A percentile compares a stretch with the other conserved stretches of the same genome.
Evolutionary conservation across 495 filamentous ascomycete genomes (phyloP).

Genomic region (Astrothelium macrocarpum): DNA sequence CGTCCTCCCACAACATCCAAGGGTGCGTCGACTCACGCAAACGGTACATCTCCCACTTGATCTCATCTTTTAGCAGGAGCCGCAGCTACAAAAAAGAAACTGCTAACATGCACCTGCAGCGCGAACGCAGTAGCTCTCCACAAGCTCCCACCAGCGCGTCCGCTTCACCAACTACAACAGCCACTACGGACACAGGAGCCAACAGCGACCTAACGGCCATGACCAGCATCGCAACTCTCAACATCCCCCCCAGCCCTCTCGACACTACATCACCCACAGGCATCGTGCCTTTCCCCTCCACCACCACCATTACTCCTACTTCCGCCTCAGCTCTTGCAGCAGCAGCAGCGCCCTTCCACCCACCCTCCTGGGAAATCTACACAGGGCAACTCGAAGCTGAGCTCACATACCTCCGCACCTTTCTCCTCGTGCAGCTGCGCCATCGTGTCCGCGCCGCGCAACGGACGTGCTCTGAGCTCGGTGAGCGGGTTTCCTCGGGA

Average conservation of each 20-base stretch:
- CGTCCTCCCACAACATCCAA: not conserved
- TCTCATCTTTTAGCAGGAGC: not conserved
- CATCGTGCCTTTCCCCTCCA: not conserved
- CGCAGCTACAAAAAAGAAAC: no score
- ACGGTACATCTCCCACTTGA: not conserved
- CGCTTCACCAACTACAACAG: not conserved
- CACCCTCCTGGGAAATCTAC: slow-evolving; percentile 14
- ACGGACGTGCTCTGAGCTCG: slow-evolving; percentile 6
- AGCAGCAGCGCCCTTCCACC: not conserved
- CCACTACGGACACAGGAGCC: not conserved
- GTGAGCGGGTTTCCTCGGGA: not conserved
- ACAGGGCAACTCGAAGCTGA: slow-evolving; percentile 6
- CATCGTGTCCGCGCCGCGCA: not conserved
- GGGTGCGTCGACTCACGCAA: not conserved
- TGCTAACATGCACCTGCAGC: not conserved
- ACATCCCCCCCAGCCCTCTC: not conserved
- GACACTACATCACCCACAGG: not conserved
- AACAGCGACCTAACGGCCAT: no score
- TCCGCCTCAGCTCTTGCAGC: not conserved
- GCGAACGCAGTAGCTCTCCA: not conserved
- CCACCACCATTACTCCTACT: not conserved
- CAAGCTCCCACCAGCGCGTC: not conserved
- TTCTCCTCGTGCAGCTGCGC: not conserved
- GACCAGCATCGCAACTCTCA: not conserved
- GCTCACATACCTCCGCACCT: not conserved